These are phyloP conservation scores for Laburnicola sp. DNA, from an alignment of 2,329 filamentous ascomycete species.

Conservation along the genomic window DNA sequence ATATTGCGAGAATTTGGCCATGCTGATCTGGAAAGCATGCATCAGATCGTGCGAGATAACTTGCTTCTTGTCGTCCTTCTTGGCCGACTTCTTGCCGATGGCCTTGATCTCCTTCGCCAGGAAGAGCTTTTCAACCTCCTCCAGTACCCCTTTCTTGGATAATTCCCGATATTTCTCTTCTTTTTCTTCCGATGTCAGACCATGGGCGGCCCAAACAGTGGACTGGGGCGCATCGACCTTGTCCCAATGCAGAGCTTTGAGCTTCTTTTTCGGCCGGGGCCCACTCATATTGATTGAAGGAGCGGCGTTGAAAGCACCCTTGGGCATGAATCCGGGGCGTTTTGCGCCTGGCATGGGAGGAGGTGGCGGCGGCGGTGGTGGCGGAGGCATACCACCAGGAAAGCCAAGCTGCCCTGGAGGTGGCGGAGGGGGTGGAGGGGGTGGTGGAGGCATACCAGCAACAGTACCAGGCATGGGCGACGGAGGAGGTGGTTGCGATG, in stretches of 20 bases:
- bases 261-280: slow-evolving; percentile 95
- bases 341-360: slow-evolving; percentile 62
- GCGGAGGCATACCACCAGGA: slow-evolving; percentile 51
- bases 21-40: slow-evolving; percentile 66
- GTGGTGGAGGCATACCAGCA: slow-evolving; percentile 50
- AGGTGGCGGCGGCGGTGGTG: slow-evolving; percentile 57
- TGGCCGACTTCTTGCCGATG: slow-evolving; percentile 69
- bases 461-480: slow-evolving; percentile 51
- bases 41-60: slow-evolving; percentile 84
- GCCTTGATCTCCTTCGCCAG: slow-evolving; percentile 95
- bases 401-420: slow-evolving; percentile 50
- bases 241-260: slow-evolving; percentile 99
- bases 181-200: slow-evolving; percentile 81
- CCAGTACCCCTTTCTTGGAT: slow-evolving; percentile 89
- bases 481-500: slow-evolving; percentile 57
- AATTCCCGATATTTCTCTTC: slow-evolving; percentile 96
- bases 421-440: slow-evolving; percentile 52
- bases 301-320: slow-evolving; percentile 58
- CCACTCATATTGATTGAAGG: slow-evolving; percentile 72
- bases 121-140: slow-evolving; percentile 97
- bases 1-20: slow-evolving; percentile 88
- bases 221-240: slow-evolving; percentile 92
- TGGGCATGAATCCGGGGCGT: slow-evolving; percentile 73
- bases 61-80: slow-evolving; percentile 96
- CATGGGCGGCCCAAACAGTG: slow-evolving; percentile 88